Evolutionary conservation across 352 stramenopile genomes (phyloP).

Genomic region (Pythium angustatum): DNA sequence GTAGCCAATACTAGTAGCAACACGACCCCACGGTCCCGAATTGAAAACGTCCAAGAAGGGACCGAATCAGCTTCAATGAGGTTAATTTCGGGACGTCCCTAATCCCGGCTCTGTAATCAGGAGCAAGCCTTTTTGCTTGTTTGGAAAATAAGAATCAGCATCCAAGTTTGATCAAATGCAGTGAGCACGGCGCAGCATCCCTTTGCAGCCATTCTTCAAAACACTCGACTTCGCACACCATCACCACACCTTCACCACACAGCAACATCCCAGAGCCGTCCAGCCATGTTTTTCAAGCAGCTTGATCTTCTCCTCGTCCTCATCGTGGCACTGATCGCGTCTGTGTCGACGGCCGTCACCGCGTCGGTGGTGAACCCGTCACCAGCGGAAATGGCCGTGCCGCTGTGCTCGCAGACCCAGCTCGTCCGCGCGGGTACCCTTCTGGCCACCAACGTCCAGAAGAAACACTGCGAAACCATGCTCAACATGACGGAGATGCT

Average conservation of each 20-base stretch:
- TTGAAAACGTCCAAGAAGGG: background rate
- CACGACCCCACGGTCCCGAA: background rate
- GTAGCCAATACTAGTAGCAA: too few species aligned
- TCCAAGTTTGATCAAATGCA: too few species aligned
- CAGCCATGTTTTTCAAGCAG: background rate
- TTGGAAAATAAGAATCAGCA: too few species aligned
- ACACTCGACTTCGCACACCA: background rate
- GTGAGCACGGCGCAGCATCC: too few species aligned
- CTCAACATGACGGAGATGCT: slow-evolving; percentile 7
- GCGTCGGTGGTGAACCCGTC: background rate
- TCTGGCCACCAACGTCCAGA: background rate
- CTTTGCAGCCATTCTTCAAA: slow-evolving; percentile 2
- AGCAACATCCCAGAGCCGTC: too few species aligned
- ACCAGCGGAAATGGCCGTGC: background rate
- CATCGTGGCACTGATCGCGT: background rate
- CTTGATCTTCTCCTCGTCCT: background rate
- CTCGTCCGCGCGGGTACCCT: background rate
- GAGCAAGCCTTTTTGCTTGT: too few species aligned
- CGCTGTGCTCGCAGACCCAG: slow-evolving; percentile 3
- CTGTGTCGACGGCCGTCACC: background rate
- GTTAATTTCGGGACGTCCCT: background rate
- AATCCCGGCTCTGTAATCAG: too few species aligned
- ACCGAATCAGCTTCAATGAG: background rate
- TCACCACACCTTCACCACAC: background rate
- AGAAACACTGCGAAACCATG: background rate